Conservation (phyloP, 2,329 filamentous ascomycete genomes). For the Cladosporium sp. region DNA sequence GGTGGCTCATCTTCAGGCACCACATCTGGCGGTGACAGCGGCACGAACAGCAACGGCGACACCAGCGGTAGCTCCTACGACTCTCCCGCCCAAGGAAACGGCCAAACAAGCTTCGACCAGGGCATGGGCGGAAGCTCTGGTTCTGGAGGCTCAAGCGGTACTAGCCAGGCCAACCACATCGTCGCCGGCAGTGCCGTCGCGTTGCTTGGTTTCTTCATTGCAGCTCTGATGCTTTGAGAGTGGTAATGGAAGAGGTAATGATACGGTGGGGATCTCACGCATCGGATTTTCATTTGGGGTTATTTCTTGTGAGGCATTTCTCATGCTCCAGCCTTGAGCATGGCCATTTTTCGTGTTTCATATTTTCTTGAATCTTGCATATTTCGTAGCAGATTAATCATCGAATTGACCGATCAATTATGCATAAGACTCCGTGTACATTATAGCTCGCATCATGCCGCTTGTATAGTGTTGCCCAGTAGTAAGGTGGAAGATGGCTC, state of each 20-base stretch:
- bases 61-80: conserved; percentile 17
- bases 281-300: not conserved
- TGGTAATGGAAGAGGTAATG: not conserved
- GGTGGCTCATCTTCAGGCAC: conserved; percentile 18
- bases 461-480: no score
- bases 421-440: no score
- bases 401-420: not conserved
- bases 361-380: not conserved
- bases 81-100: conserved; percentile 17
- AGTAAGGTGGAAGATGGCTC: no score
- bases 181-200: conserved; percentile 35
- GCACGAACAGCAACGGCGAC: conserved; percentile 15
- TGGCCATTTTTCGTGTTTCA: not conserved
- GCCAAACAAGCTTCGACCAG: conserved; percentile 24
- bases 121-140: conserved; percentile 16
- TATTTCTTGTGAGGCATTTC: conserved; percentile 13
- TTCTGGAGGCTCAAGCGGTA: conserved; percentile 22
- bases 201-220: conserved; percentile 34
- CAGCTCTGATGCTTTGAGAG: conserved; percentile 31
- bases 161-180: conserved; percentile 27
- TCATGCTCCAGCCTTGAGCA: conserved; percentile 6
- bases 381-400: conserved; percentile 5
- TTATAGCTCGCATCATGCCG: no score
- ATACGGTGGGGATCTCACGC: not conserved
- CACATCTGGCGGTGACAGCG: conserved; percentile 27